Percentiles rank a stretch among this genome's conserved stretches.
These are phyloP conservation scores for Curvularia sp. DNA, from an alignment of 2,329 filamentous ascomycete species.

Conservation along the genomic window DNA sequence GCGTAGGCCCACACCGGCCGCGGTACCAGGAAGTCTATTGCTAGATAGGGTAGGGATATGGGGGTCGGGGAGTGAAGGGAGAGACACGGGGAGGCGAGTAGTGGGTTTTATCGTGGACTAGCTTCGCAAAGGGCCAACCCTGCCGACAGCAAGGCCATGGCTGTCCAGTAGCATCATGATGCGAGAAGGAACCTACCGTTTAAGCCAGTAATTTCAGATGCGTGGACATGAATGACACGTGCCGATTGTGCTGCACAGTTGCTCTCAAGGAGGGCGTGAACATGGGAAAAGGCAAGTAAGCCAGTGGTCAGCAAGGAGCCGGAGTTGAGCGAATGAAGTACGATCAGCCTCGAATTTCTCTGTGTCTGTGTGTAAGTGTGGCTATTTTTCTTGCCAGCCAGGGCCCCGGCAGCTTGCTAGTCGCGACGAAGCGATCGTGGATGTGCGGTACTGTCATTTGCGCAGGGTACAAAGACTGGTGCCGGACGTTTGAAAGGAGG, in stretches of 20 bases:
- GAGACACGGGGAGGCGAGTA: conserved; percentile 28
- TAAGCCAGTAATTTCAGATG: conserved; percentile 28
- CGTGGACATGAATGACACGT: conserved; percentile 43
- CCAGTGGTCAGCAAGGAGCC: conserved; percentile 22
- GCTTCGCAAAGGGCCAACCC: conserved; percentile 34
- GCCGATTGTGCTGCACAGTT: conserved; percentile 26
- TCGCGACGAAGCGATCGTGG: conserved; percentile 31
- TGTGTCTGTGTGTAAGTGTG: neutral
- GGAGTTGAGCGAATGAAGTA: conserved; percentile 27
- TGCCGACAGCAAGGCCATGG: conserved; percentile 23
- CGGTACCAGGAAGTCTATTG: conserved; percentile 31
- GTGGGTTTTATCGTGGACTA: conserved; percentile 33
- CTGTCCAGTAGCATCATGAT: conserved; percentile 33
- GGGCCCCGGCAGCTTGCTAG: conserved; percentile 26
- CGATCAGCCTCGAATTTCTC: conserved; percentile 17
- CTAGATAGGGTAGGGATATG: conserved; percentile 39
- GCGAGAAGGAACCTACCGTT: conserved; percentile 42
- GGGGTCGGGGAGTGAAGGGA: conserved; percentile 19
- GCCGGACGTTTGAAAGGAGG: conserved; percentile 28
- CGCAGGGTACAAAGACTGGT: conserved; percentile 35
- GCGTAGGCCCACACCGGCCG: conserved; percentile 33
- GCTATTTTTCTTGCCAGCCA: conserved; percentile 4
- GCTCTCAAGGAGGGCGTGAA: conserved; percentile 25
- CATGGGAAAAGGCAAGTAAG: conserved; percentile 30
- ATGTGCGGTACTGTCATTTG: conserved; percentile 46